Base-by-base conservation (phyloP, 805 yeast genomes). In the Ogataea thermomethanolica region DNA sequence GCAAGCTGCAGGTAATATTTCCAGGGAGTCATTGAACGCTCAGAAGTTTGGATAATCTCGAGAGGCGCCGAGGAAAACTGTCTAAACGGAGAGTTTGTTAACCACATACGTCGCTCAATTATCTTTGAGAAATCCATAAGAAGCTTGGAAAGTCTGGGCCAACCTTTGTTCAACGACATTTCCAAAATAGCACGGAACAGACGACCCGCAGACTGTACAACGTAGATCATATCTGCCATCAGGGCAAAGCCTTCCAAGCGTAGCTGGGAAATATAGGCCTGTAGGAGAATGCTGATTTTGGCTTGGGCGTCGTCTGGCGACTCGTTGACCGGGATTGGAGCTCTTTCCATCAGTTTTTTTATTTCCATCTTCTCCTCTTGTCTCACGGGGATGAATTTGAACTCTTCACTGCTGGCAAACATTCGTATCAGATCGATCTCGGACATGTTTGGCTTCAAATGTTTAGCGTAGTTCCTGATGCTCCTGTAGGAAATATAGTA, bases 151-250 rank as follows among this genome's bases (percentile, higher is more conserved):
- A 84, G 59, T 14, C 67, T 57, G 0, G 96, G 72, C 95, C 95
- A 89, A 8, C 74, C 72, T 49, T 81, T 84, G 38, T 72, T 69
- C 33, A 85, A 50, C 8, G 85, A 75, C 25, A 93, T 76, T 55
- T 91, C 96, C 58, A 75, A 79, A 47, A 95, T 74, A 0, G 98
- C 97, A 42, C 97, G 67, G 41, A 90, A 68, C 27, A 93, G 62
- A 56, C 99, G 74, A 3, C 95, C 91, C 1, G 96, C 97, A 29
- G 95, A 87, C 61, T 93, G 98, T 0, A 93, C 84, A 29, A 93
- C 78, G 57, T 86, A 93, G 3, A 87, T 72, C 96, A 90, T 88
- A 66, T 93, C 99, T 0, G 96, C 79, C 73, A 84, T 79, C 45
- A 95, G 64, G 0, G 97, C 96, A 65, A 87, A 86, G 0, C 98